Evolutionary conservation across 176 grass and related monocot genomes (phyloP).

Genomic region (Lolium perenne): DNA sequence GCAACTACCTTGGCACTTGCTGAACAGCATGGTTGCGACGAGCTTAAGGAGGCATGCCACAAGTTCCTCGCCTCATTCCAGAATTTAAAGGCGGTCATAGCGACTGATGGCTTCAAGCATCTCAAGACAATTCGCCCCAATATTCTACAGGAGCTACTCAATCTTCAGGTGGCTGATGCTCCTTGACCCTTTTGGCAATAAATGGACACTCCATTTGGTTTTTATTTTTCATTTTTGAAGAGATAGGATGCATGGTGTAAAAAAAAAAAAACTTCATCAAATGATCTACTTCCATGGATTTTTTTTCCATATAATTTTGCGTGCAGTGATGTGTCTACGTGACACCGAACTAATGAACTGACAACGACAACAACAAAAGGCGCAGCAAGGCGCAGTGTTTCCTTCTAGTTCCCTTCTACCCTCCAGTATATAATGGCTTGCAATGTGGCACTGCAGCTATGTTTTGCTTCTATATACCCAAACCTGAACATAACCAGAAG

Average conservation of each 20-base stretch:
- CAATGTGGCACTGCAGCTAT: neutral
- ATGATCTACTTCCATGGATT: too few species aligned
- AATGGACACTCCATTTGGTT: too few species aligned
- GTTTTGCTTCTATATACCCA: neutral
- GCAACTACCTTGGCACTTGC: neutral
- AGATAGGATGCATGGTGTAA: too few species aligned
- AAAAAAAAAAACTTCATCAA: too few species aligned
- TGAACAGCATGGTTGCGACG: neutral
- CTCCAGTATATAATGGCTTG: neutral
- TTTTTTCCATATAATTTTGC: too few species aligned
- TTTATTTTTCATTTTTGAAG: too few species aligned
- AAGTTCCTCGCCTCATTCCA: neutral
- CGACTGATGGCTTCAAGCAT: neutral
- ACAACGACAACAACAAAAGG: too few species aligned
- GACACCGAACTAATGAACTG: too few species aligned
- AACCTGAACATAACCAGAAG: neutral
- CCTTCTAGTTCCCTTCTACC: neutral
- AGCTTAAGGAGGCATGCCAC: neutral
- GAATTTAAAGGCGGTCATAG: neutral
- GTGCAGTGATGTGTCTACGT: too few species aligned
- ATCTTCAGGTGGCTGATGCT: neutral
- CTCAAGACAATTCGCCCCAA: neutral
- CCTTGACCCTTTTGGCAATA: neutral
- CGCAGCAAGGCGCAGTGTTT: too few species aligned
- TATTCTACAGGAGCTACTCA: neutral